Evolutionary conservation across 768 basidiomycete species (phyloP).

Genomic region (Lentinus tigrinus): DNA sequence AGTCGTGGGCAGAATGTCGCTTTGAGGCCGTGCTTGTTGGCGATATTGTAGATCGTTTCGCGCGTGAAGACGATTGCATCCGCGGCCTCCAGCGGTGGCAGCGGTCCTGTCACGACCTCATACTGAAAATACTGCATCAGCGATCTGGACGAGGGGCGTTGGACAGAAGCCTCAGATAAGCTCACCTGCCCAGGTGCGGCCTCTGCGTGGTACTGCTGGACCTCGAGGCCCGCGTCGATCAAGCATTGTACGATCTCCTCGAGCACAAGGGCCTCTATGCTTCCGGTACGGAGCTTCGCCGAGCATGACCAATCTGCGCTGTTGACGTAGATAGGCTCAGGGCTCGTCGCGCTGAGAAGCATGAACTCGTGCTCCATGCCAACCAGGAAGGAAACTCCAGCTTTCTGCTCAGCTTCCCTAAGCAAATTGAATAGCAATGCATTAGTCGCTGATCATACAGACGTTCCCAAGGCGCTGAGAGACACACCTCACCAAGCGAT

Average conservation of each 20-base stretch:
- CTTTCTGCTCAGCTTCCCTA: conserved; percentile 34
- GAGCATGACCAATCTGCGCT: conserved; percentile 48
- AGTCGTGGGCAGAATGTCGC: conserved; percentile 69
- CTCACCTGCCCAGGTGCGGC: conserved; percentile 63
- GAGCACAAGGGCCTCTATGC: conserved; percentile 41
- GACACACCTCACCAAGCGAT: conserved; percentile 50
- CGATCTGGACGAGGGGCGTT: background rate
- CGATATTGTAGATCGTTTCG: conserved; percentile 65
- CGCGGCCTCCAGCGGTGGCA: conserved; percentile 63
- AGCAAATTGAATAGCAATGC: background rate
- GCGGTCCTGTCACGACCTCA: conserved; percentile 67
- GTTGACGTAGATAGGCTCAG: conserved; percentile 44
- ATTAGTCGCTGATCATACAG: background rate
- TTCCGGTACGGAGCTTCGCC: conserved; percentile 40
- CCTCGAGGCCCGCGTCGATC: conserved; percentile 47
- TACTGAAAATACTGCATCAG: conserved; percentile 39
- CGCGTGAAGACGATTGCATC: conserved; percentile 68
- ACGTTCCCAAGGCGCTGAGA: too few species aligned
- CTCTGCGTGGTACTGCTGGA: conserved; percentile 71
- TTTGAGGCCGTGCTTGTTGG: conserved; percentile 58
- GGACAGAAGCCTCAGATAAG: conserved; percentile 19
- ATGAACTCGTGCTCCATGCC: conserved; percentile 74
- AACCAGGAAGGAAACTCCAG: conserved; percentile 52
- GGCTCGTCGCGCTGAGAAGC: conserved; percentile 51
- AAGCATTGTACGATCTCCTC: conserved; percentile 62